Evolutionary conservation across 2,329 filamentous ascomycete species (phyloP).

Genomic region (Myriosclerotinia curreyana): DNA sequence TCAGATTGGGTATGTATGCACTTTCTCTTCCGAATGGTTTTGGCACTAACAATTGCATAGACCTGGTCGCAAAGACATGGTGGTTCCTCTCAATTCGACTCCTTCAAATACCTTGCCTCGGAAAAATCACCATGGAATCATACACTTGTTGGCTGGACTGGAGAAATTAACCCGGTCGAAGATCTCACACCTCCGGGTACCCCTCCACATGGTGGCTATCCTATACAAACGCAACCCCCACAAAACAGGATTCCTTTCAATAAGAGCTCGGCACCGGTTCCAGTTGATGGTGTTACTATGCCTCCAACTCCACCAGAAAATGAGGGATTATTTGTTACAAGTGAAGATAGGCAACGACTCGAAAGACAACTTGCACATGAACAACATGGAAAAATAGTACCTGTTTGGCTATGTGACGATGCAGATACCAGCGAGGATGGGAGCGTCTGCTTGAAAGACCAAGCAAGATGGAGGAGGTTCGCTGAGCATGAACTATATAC

Average conservation of each 20-base stretch:
- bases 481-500: slow-evolving; percentile 90
- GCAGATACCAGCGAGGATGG: slow-evolving; percentile 62
- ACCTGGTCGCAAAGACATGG: slow-evolving; percentile 74
- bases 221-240: slow-evolving; percentile 41
- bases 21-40: neutral
- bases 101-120: slow-evolving; percentile 85
- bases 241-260: slow-evolving; percentile 50
- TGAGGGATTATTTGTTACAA: slow-evolving; percentile 69
- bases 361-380: slow-evolving; percentile 72
- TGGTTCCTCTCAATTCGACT: slow-evolving; percentile 89
- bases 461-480: slow-evolving; percentile 83
- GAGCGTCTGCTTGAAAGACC: slow-evolving; percentile 70
- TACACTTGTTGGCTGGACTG: slow-evolving; percentile 91
- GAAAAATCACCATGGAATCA: slow-evolving; percentile 83
- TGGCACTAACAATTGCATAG: slow-evolving; percentile 45
- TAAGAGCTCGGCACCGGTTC: slow-evolving; percentile 75
- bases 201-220: slow-evolving; percentile 49
- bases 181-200: slow-evolving; percentile 48
- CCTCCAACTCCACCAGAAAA: slow-evolving; percentile 55
- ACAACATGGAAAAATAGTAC: slow-evolving; percentile 73
- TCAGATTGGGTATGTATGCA: slow-evolving; percentile 56
- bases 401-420: slow-evolving; percentile 86
- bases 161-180: slow-evolving; percentile 66
- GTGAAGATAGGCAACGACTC: slow-evolving; percentile 66
- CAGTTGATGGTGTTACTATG: slow-evolving; percentile 60